Percentiles rank a stretch among this genome's conserved stretches.
These are phyloP conservation scores for Leptographium galeiforme DNA, from an alignment of 2,329 filamentous ascomycete species.

Conservation along the genomic window DNA sequence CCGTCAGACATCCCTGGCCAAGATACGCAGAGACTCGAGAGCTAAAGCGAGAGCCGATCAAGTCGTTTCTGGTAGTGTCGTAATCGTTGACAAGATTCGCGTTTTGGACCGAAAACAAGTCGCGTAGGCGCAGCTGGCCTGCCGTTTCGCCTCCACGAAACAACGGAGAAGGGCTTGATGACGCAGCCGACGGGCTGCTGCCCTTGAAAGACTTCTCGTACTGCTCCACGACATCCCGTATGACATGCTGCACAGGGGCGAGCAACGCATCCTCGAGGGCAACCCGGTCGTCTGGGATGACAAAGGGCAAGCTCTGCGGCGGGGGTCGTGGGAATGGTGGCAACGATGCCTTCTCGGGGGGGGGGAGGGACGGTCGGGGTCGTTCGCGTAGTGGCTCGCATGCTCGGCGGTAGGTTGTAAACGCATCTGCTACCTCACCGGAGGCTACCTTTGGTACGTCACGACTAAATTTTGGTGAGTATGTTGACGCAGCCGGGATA, in stretches of 20 bases:
- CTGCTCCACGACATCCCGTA: constrained; percentile 21
- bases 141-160: constrained; percentile 54
- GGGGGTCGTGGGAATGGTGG: constrained; percentile 19
- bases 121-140: constrained; percentile 40
- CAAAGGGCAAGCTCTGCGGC: constrained; percentile 47
- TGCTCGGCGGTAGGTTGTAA: constrained; percentile 60
- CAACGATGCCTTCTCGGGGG: constrained; percentile 25
- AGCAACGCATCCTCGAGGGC: constrained; percentile 40
- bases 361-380: constrained; percentile 43
- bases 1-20: constrained; percentile 57
- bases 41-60: constrained; percentile 57
- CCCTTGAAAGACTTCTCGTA: constrained; percentile 14
- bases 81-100: constrained; percentile 50
- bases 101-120: constrained; percentile 35
- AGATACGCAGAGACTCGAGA: constrained; percentile 67
- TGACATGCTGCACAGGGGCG: constrained; percentile 39
- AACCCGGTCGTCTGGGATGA: constrained; percentile 41
- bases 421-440: constrained; percentile 56
- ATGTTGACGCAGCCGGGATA: neutral
- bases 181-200: constrained; percentile 18
- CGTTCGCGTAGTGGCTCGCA: constrained; percentile 56
- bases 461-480: constrained; percentile 30
- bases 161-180: constrained; percentile 25
- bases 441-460: constrained; percentile 47
- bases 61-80: constrained; percentile 57